Conservation (phyloP, 345 rosid species). For the Pelargonium nanum region DNA sequence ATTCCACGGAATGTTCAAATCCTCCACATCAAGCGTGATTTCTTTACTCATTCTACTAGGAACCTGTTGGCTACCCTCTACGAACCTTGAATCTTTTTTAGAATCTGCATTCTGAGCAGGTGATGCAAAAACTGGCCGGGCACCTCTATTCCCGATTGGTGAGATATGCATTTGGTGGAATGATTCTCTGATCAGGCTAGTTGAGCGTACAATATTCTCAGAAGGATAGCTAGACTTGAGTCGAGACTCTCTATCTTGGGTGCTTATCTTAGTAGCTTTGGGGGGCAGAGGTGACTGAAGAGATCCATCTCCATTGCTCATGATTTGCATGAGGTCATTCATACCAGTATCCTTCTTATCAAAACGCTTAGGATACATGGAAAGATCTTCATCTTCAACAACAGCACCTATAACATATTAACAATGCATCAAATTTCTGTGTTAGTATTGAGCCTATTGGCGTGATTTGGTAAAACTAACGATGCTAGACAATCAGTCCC, state of each 20-base stretch:
- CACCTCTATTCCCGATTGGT: constrained; percentile 29
- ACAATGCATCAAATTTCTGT: constrained; percentile 1
- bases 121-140: constrained; percentile 14
- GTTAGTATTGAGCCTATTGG: too few relatives aligned
- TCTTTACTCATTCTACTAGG: constrained; percentile 39
- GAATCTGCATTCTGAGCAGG: constrained; percentile 26
- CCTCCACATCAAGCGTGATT: constrained; percentile 64
- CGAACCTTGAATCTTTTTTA: constrained; percentile 28
- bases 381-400: constrained; percentile 36
- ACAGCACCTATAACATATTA: constrained; percentile 11
- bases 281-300: constrained; percentile 29
- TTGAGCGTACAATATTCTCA: constrained; percentile 30
- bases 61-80: constrained; percentile 30
- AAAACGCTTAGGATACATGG: constrained; percentile 37
- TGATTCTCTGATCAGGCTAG: constrained; percentile 33
- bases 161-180: constrained; percentile 29
- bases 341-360: constrained; percentile 38
- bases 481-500: too few relatives aligned
- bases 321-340: constrained; percentile 30
- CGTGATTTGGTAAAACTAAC: not conserved
- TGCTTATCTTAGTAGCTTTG: constrained; percentile 21
- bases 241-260: constrained; percentile 33
- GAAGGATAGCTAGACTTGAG: constrained; percentile 26
- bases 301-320: constrained; percentile 33
- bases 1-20: constrained; percentile 81